A percentile compares a stretch with the other conserved stretches of the same genome.
Conservation (phyloP, 768 basidiomycete species). For the Mycena venus region DNA sequence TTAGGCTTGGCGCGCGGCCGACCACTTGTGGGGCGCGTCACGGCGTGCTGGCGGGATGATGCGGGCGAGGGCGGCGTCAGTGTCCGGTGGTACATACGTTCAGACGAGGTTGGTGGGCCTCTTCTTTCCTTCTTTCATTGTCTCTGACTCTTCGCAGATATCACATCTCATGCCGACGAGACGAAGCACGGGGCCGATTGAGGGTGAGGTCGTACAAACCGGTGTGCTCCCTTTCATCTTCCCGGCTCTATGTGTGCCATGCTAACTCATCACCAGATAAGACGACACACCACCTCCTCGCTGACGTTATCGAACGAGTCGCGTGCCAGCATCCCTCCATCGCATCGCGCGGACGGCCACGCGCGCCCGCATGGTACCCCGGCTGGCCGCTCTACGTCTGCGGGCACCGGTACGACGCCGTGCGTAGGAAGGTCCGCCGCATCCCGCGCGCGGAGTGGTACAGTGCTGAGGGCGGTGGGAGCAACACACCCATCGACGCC, state of each 20-base stretch:
- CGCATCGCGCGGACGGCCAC: slow-evolving; percentile 75
- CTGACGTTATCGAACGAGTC: slow-evolving; percentile 78
- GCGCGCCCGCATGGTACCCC: slow-evolving; percentile 74
- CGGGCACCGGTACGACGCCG: slow-evolving; percentile 75
- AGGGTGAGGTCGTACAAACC: slow-evolving; percentile 32
- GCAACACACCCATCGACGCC: slow-evolving; percentile 32
- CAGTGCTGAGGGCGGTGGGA: slow-evolving; percentile 54
- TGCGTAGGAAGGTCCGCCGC: slow-evolving; percentile 62
- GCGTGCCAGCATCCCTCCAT: slow-evolving; percentile 66
- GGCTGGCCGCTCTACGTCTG: slow-evolving; percentile 83
- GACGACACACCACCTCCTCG: slow-evolving; percentile 77
- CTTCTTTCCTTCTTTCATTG: neutral
- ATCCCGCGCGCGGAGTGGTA: slow-evolving; percentile 49
- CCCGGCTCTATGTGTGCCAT: neutral
- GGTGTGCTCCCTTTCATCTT: neutral
- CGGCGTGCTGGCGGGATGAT: slow-evolving; percentile 26
- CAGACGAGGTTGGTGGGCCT: slow-evolving; percentile 13
- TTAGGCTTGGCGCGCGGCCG: slow-evolving; percentile 9
- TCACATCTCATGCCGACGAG: slow-evolving; percentile 25
- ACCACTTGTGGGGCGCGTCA: slow-evolving; percentile 24
- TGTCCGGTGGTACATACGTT: slow-evolving; percentile 30
- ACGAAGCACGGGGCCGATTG: slow-evolving; percentile 9
- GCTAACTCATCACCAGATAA: slow-evolving; percentile 56
- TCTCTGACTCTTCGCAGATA: slow-evolving; percentile 1
- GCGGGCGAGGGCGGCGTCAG: slow-evolving; percentile 25